Evolutionary conservation across 1,284 basidiomycete genomes (phyloP).

Genomic region (Ustilago nuda): DNA sequence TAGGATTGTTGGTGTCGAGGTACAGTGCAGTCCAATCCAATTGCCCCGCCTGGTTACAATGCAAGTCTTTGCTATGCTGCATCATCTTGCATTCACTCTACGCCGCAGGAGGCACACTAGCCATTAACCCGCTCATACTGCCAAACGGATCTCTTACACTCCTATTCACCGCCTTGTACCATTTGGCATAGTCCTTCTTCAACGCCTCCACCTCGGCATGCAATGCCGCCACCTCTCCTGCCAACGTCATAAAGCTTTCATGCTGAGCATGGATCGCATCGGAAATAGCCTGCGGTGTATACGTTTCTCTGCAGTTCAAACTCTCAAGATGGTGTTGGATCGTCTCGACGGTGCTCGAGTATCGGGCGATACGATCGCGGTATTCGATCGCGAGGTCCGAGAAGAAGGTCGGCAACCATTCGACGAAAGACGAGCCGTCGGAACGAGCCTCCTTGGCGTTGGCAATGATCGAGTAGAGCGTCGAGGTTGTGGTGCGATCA

Average conservation of each 20-base stretch:
- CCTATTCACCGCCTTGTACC: constrained; percentile 63
- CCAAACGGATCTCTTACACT: constrained; percentile 65
- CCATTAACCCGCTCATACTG: constrained; percentile 38
- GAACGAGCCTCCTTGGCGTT: constrained; percentile 52
- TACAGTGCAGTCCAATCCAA: no score
- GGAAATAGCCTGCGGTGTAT: constrained; percentile 61
- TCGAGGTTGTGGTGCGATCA: constrained; percentile 59
- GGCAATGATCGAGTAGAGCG: constrained; percentile 57
- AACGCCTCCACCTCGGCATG: constrained; percentile 65
- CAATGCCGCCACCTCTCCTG: constrained; percentile 61
- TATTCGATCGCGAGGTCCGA: constrained; percentile 53
- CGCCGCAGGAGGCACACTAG: constrained; percentile 31
- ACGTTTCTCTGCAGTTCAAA: constrained; percentile 52
- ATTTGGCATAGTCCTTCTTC: constrained; percentile 64
- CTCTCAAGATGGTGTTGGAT: constrained; percentile 61
- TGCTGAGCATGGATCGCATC: constrained; percentile 66
- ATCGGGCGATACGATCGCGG: constrained; percentile 56
- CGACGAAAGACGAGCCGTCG: constrained; percentile 53
- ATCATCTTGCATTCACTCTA: neutral
- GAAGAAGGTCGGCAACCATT: constrained; percentile 62
- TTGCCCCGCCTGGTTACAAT: no score
- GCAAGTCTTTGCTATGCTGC: no score
- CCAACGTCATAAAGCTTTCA: constrained; percentile 64
- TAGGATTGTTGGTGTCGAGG: no score
- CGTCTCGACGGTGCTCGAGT: constrained; percentile 64